Conservation (phyloP, 805 yeast genomes). For the Metschnikowia similis region DNA sequence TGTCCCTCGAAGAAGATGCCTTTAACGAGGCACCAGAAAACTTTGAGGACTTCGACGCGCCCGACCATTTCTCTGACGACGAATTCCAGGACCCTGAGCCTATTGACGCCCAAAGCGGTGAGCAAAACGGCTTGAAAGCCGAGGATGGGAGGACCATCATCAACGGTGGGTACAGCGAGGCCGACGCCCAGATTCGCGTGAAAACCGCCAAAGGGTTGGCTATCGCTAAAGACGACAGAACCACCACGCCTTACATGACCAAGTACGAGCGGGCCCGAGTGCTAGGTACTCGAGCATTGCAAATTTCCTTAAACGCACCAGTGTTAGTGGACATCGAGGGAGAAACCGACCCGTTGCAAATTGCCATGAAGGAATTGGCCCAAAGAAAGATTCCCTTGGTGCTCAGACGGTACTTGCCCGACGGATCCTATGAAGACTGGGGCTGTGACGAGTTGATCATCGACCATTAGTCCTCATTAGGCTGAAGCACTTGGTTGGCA, state of each 20-base stretch:
- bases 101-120: constrained; percentile 18
- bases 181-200: constrained; percentile 44
- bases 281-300: constrained; percentile 95
- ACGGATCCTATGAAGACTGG: constrained; percentile 97
- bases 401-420: constrained; percentile 93
- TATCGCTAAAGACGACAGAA: constrained; percentile 80
- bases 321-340: constrained; percentile 97
- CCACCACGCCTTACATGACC: constrained; percentile 98
- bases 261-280: constrained; percentile 98
- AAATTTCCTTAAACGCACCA: constrained; percentile 97
- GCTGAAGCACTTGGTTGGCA: too few species aligned
- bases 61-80: constrained; percentile 73
- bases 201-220: constrained; percentile 78
- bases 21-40: constrained; percentile 69
- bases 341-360: constrained; percentile 97
- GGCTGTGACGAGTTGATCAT: constrained; percentile 96
- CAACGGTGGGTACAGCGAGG: constrained; percentile 64
- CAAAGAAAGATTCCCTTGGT: constrained; percentile 95
- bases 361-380: constrained; percentile 93
- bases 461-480: constrained; percentile 47
- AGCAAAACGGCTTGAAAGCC: constrained; percentile 45
- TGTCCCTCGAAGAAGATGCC: constrained; percentile 45
- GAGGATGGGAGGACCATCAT: constrained; percentile 72
- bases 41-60: constrained; percentile 77
- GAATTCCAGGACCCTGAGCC: constrained; percentile 45